Evolutionary conservation across 169 alveolate species (phyloP).

Genomic region (Eimeria brunetti): DNA sequence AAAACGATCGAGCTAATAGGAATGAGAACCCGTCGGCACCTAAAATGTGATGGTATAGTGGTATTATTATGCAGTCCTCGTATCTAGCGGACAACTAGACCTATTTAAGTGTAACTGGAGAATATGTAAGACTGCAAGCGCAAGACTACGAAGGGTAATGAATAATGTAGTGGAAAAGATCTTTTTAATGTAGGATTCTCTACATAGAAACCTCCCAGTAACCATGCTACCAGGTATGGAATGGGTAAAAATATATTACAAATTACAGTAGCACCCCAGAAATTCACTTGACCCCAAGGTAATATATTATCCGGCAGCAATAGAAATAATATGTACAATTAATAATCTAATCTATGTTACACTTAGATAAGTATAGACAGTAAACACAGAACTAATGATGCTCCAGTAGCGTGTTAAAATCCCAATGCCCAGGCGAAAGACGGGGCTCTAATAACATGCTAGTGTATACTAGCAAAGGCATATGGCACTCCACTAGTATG

Average conservation of each 20-base stretch:
- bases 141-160: conserved; percentile 77
- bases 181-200: conserved; percentile 81
- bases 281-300: conserved; percentile 4
- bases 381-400: too few relatives aligned
- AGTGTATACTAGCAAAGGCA: neutral
- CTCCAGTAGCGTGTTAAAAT: too few relatives aligned
- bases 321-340: too few relatives aligned
- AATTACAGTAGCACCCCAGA: conserved; percentile 26
- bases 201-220: conserved; percentile 79
- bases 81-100: conserved; percentile 81
- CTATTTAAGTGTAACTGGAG: conserved; percentile 79
- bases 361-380: too few relatives aligned
- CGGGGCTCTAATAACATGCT: neutral
- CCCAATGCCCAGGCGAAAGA: neutral
- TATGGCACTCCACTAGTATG: neutral
- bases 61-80: conserved; percentile 64
- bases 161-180: conserved; percentile 82
- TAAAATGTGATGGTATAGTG: conserved; percentile 77
- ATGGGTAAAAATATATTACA: neutral
- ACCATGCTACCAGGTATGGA: conserved; percentile 39
- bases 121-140: conserved; percentile 81
- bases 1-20: conserved; percentile 67
- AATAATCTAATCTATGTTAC: too few relatives aligned
- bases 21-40: conserved; percentile 73
- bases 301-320: neutral